Conservation (phyloP, 306 rosid genomes). For the Carpinus viminea region DNA sequence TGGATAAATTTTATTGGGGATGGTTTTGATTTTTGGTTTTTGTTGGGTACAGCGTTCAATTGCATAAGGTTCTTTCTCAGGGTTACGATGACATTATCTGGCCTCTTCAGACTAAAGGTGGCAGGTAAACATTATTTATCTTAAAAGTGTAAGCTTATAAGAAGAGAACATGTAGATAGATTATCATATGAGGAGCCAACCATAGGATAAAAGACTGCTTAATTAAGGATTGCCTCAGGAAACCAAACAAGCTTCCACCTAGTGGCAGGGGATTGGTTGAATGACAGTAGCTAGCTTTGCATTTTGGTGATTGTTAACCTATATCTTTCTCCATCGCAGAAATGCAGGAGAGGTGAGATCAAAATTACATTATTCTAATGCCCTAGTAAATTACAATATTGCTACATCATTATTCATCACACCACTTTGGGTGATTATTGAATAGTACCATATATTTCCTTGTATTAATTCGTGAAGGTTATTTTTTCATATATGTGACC, state of each 20-base stretch:
- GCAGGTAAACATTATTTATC: slow-evolving; percentile 45
- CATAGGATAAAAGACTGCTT: no score
- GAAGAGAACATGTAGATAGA: background rate
- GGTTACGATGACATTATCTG: slow-evolving; percentile 76
- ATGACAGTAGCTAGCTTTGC: no score
- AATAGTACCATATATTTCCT: background rate
- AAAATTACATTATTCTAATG: slow-evolving; percentile 36
- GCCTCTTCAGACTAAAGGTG: slow-evolving; percentile 81
- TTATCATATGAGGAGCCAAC: no score
- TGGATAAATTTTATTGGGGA: slow-evolving; percentile 7
- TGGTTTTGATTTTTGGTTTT: slow-evolving; percentile 21
- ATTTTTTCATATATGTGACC: background rate
- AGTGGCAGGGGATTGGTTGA: no score
- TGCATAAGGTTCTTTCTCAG: slow-evolving; percentile 73
- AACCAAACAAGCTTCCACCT: background rate
- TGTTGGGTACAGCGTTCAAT: slow-evolving; percentile 48
- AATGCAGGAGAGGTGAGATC: slow-evolving; percentile 53
- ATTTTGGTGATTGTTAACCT: background rate
- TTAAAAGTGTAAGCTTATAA: background rate
- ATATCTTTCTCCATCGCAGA: slow-evolving; percentile 26
- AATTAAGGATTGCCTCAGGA: background rate
- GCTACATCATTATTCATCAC: background rate
- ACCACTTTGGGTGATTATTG: background rate
- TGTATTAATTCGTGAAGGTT: background rate
- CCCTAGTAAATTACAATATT: slow-evolving; percentile 38